Percentiles rank a stretch among this genome's conserved stretches.
phyloP scores from a whole-genome alignment of 2,329 filamentous ascomycete genomes.

The Pleurostoma richardsiae region DNA sequence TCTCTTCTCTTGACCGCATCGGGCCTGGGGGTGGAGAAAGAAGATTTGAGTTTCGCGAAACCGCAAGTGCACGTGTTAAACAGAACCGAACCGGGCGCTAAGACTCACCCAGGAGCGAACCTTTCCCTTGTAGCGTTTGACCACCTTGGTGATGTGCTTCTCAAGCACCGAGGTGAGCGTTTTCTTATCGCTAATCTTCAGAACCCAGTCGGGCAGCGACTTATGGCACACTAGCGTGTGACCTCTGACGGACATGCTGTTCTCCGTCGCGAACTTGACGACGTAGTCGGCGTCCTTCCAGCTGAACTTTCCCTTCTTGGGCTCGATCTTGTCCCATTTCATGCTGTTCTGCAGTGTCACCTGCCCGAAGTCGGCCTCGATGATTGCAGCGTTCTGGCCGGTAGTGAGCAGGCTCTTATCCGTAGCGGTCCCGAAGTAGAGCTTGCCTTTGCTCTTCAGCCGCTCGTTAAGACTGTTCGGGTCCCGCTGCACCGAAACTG shows the following conservation, averaged over 20 bases:
- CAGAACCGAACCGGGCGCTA: no score
- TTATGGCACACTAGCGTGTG: conserved; percentile 65
- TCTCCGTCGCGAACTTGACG: conserved; percentile 58
- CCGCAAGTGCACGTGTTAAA: no score
- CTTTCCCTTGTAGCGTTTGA: conserved; percentile 58
- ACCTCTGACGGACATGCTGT: conserved; percentile 54
- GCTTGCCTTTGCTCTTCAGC: conserved; percentile 59
- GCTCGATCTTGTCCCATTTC: conserved; percentile 60
- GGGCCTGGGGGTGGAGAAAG: neutral
- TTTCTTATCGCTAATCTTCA: conserved; percentile 42
- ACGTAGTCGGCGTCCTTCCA: conserved; percentile 53
- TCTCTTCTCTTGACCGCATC: no score
- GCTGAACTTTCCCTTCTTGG: conserved; percentile 44
- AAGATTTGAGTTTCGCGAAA: neutral
- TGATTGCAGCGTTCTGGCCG: conserved; percentile 47
- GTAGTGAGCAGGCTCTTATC: conserved; percentile 47
- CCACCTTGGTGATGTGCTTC: conserved; percentile 53
- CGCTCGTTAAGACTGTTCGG: conserved; percentile 45
- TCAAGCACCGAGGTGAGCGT: conserved; percentile 51
- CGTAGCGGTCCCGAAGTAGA: conserved; percentile 56
- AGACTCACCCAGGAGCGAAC: conserved; percentile 47
- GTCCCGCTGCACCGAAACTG: conserved; percentile 26
- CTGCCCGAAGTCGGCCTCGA: conserved; percentile 58
- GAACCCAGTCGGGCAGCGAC: conserved; percentile 56
- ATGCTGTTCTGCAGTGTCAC: conserved; percentile 65